These are phyloP conservation scores for Blastomyces percursus DNA, from an alignment of 2,329 filamentous ascomycete genomes.

Conservation along the genomic window DNA sequence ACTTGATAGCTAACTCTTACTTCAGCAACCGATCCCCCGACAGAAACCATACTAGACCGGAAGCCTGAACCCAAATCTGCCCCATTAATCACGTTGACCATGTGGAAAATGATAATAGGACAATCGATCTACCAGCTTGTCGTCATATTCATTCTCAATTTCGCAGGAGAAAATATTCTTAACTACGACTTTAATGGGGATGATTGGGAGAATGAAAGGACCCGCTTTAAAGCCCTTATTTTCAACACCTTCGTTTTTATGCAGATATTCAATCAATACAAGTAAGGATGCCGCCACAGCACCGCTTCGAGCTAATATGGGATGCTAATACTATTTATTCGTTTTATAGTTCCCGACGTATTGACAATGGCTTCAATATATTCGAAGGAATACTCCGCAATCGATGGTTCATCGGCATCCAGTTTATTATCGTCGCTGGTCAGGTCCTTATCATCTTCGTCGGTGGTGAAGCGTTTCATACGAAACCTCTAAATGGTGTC, in stretches of 20 bases:
- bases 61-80: constrained; percentile 67
- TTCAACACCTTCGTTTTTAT: constrained; percentile 99
- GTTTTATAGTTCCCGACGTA: constrained; percentile 26
- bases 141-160: constrained; percentile 75
- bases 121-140: constrained; percentile 81
- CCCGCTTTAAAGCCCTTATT: constrained; percentile 63
- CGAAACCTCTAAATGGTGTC: constrained; percentile 47
- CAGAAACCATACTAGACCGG: constrained; percentile 65
- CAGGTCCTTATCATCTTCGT: constrained; percentile 63
- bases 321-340: background rate
- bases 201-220: constrained; percentile 26
- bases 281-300: constrained; percentile 7
- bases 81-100: constrained; percentile 72
- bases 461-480: constrained; percentile 57
- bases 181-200: constrained; percentile 38
- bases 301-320: background rate
- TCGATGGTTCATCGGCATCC: constrained; percentile 48
- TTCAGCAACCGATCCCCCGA: constrained; percentile 69
- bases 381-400: constrained; percentile 35
- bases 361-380: constrained; percentile 36
- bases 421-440: constrained; percentile 55
- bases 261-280: constrained; percentile 63
- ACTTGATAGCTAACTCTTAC: constrained; percentile 5
- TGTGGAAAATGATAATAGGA: constrained; percentile 99
- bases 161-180: constrained; percentile 53